Evolutionary conservation across 2,329 filamentous ascomycete species (phyloP).

Genomic region (Chaetomium sp.): DNA sequence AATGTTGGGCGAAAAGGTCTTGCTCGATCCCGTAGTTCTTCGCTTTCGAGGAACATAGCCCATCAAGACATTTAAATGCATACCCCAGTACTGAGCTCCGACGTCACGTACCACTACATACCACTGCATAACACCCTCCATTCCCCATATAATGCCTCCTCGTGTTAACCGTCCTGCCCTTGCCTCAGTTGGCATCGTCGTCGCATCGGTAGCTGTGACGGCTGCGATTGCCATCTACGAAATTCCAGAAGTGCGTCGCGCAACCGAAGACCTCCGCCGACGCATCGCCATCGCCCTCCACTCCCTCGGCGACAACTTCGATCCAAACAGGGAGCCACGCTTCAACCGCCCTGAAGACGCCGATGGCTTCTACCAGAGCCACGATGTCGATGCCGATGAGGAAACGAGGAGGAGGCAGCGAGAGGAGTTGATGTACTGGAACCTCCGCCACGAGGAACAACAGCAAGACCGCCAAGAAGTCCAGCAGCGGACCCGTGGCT

Average conservation of each 20-base stretch:
- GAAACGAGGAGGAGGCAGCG: slow-evolving; percentile 62
- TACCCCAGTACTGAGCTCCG: neutral
- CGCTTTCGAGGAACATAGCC: neutral
- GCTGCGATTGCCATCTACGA: slow-evolving; percentile 65
- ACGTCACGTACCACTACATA: neutral
- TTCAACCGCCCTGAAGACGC: slow-evolving; percentile 69
- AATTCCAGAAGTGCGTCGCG: slow-evolving; percentile 63
- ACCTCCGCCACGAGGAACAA: slow-evolving; percentile 56
- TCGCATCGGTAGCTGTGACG: slow-evolving; percentile 59
- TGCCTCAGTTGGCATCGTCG: slow-evolving; percentile 60
- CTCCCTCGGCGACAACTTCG: slow-evolving; percentile 59
- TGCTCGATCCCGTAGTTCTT: neutral
- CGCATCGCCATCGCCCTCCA: slow-evolving; percentile 63
- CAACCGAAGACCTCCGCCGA: slow-evolving; percentile 62
- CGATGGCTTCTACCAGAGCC: slow-evolving; percentile 61
- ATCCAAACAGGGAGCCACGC: slow-evolving; percentile 53
- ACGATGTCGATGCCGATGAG: slow-evolving; percentile 63
- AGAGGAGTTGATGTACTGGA: slow-evolving; percentile 69
- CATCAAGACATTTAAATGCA: neutral
- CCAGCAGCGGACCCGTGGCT: slow-evolving; percentile 38
- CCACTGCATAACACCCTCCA: neutral
- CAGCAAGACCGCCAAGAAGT: slow-evolving; percentile 39
- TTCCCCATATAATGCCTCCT: slow-evolving; percentile 50
- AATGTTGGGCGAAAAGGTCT: neutral
- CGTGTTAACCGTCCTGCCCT: slow-evolving; percentile 58